Base-by-base conservation (phyloP, 2,329 filamentous ascomycete genomes). In the Trichoderma sp. region DNA sequence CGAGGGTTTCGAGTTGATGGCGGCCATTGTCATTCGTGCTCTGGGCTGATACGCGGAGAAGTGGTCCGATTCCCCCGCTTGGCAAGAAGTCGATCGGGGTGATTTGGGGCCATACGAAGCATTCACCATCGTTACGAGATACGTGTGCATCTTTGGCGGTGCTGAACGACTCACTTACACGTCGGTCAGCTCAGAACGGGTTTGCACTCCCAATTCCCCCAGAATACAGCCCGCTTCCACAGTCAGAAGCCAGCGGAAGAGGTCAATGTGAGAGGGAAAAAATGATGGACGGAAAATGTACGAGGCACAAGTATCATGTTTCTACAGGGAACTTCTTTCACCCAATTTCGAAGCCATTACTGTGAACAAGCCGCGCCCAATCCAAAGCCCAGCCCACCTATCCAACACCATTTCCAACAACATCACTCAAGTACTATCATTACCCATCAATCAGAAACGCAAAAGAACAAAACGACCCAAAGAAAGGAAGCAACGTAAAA, bases 1-100 rank as follows among this genome's bases (percentile, higher is more conserved):
- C 44, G n/a, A 47, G 43, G 50, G 50, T 34, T n/a, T 52, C 12
- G 50, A 52, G 50, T 34, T 52, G 50, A 52, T 52, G 19, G 7
- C n/a, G 19, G 26, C 50, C 50, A n/a, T 39, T 52, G 50, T 52
- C 50, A 52, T 5, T 26, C 34, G 26, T 34, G 30, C 26, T 58
- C n/a, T 44, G 56, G 34, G 17, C 43, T 58, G 28, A 21, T 14
- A 58, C 43, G 10, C 43, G 55, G 55, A 14, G 21, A 50, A 19
- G 10, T 10, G 10, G 19, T 10, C 21, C 30, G 30, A 26, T 19
- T 26, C 28, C 17, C 30, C 30, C 45, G 26, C 34, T 51, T 30
- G 55, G 3, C 26, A 2, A 19, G 19, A 2, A 10, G 3, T 10
- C 4, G 2, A 52, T 26, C 12, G 30, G 12, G 21, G 15, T 10